These are phyloP conservation scores for Besnoitia besnoiti DNA, from an alignment of 169 alveolate genomes.

Conservation along the genomic window DNA sequence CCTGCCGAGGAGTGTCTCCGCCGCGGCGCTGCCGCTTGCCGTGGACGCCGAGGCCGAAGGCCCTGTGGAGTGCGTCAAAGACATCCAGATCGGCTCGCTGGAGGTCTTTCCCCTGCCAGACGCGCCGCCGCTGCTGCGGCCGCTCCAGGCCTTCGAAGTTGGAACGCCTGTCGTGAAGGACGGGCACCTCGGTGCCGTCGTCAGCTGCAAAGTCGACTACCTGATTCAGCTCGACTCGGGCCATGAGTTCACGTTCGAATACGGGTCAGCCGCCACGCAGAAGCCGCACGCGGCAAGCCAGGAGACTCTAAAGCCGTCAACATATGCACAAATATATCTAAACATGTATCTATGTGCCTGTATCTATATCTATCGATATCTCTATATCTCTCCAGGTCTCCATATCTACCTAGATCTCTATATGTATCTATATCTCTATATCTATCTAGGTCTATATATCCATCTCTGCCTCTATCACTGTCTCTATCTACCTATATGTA, in stretches of 20 bases:
- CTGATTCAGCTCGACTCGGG: conserved; percentile 47
- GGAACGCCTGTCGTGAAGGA: conserved; percentile 30
- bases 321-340: neutral
- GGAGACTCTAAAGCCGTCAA: neutral
- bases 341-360: neutral
- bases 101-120: neutral
- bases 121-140: conserved; percentile 40
- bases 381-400: neutral
- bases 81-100: neutral
- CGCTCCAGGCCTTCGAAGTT: conserved; percentile 46
- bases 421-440: neutral
- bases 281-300: neutral
- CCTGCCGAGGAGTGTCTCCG: conserved; percentile 17
- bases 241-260: conserved; percentile 31
- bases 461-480: neutral
- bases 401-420: neutral
- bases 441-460: neutral
- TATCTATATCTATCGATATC: neutral
- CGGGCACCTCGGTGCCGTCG: conserved; percentile 34
- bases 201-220: conserved; percentile 48
- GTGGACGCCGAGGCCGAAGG: neutral
- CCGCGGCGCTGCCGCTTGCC: neutral
- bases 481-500: too few species aligned
- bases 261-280: neutral
- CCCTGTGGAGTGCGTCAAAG: neutral